phyloP scores from a whole-genome alignment of 371 early-diverging fungal genomes.

The Apophysomyces variabilis region DNA sequence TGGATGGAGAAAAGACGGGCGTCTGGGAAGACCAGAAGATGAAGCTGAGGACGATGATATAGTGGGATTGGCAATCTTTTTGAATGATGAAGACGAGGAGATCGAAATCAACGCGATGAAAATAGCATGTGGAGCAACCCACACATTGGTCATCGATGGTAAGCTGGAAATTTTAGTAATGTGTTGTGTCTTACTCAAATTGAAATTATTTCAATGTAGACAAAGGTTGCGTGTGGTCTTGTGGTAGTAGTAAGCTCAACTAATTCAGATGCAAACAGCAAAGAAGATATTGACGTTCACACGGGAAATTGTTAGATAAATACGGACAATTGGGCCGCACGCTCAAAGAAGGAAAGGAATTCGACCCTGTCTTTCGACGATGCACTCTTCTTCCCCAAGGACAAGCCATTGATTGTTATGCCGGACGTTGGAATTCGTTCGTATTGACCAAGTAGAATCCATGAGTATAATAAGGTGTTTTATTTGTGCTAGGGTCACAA shows the following conservation, averaged over 20 bases:
- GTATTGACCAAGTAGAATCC: slow-evolving; percentile 10
- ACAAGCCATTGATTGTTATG: slow-evolving; percentile 30
- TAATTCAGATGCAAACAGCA: background rate
- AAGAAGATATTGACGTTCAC: background rate
- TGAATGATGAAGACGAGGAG: slow-evolving; percentile 21
- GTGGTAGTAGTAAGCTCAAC: slow-evolving; percentile 39
- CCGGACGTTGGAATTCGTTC: slow-evolving; percentile 44
- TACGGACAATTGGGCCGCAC: slow-evolving; percentile 39
- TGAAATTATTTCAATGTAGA: slow-evolving; percentile 15
- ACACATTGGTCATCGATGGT: slow-evolving; percentile 51
- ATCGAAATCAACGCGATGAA: slow-evolving; percentile 31
- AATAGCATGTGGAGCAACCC: slow-evolving; percentile 39
- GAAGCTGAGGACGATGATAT: slow-evolving; percentile 20
- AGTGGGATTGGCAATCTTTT: slow-evolving; percentile 24
- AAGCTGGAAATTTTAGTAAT: background rate
- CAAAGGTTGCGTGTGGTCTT: slow-evolving; percentile 39
- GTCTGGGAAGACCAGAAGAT: slow-evolving; percentile 35
- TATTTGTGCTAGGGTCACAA: no score
- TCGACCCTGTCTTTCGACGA: slow-evolving; percentile 27
- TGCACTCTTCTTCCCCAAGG: slow-evolving; percentile 16
- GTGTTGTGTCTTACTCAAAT: background rate
- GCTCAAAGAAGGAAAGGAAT: background rate
- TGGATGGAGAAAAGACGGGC: slow-evolving; percentile 43
- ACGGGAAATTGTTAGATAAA: slow-evolving; percentile 18
- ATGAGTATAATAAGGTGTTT: background rate